Conservation (phyloP, 2,329 filamentous ascomycete genomes). For the Geosmithia flava region DNA sequence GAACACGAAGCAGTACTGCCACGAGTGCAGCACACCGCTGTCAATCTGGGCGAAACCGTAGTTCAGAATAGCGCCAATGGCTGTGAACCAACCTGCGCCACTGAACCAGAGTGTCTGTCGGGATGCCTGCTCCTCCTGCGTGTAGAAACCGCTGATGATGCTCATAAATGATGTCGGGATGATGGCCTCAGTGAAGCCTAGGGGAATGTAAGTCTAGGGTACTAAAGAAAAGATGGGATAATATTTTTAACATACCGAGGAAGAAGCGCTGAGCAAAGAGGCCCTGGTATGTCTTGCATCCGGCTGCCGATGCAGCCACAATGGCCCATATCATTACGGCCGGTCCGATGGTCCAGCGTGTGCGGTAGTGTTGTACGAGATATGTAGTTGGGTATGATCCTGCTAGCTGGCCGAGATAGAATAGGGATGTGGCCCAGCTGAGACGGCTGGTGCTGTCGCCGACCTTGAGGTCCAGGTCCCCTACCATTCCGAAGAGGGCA, state of each 20-base stretch:
- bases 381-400: slow-evolving; percentile 66
- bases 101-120: slow-evolving; percentile 39
- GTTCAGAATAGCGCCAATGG: slow-evolving; percentile 34
- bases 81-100: slow-evolving; percentile 26
- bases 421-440: slow-evolving; percentile 66
- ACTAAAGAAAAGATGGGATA: not conserved
- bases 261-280: slow-evolving; percentile 59
- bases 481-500: slow-evolving; percentile 64
- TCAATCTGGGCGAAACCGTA: slow-evolving; percentile 37
- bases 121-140: slow-evolving; percentile 33
- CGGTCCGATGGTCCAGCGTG: slow-evolving; percentile 48
- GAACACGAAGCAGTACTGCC: slow-evolving; percentile 42
- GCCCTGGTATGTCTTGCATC: slow-evolving; percentile 49
- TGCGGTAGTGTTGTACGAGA: slow-evolving; percentile 53
- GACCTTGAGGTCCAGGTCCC: slow-evolving; percentile 48
- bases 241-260: slow-evolving; percentile 13
- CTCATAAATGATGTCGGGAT: slow-evolving; percentile 38
- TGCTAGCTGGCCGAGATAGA: slow-evolving; percentile 70
- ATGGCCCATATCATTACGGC: slow-evolving; percentile 55
- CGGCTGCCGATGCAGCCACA: slow-evolving; percentile 57
- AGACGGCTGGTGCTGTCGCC: slow-evolving; percentile 50
- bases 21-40: slow-evolving; percentile 27
- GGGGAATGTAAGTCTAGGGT: not conserved
- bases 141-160: slow-evolving; percentile 34
- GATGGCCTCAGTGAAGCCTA: slow-evolving; percentile 28